Base-by-base conservation (phyloP, 176 grass and related monocot genomes). In the Phoenix dactylifera region DNA sequence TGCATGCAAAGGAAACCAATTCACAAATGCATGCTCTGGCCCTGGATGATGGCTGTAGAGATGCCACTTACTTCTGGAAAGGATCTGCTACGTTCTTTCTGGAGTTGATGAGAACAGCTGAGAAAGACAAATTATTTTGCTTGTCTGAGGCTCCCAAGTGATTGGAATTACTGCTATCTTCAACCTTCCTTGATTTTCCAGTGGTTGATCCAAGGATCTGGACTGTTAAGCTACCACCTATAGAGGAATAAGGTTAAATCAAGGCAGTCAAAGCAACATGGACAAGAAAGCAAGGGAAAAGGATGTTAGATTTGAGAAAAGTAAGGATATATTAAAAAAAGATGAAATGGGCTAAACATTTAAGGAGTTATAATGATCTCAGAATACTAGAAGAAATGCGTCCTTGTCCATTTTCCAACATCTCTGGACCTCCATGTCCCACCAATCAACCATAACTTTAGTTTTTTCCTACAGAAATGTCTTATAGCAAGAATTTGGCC, bases 211-310 rank as follows among this genome's bases (percentile, higher is more conserved):
- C 81, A 19, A 97, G 82, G 58, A 97, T 63, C 65, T 97, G 92
- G 29, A 88, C 81, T 14, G 81, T 75, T 63, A 97, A 80, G 82
- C 81, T 91, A 39, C 92, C 78, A 90, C 83, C 91, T 90, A 53
- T 28, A 30, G 68, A 61, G 72, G 26, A 54, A 59, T 5, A 26
- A 55, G 25, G 5, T 15, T 20, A 26, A 20, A 7, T 58, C 17
- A 60, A 30, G 29, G 25, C 18, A 26, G 17, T 24, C 53, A n/a
- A 51, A 16, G 1, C 35, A 44, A 12, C 35, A 44, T 44, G 35
- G 7, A 44, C 9, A 14, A 44, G 35, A 44, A 44, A 44, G 35
- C 35, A 14, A 44, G 6, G 30, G 72, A 67, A 29, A 67, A 63
- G 26, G 16, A 39, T 23, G 6, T 7, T 18, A 48, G 24, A 52